These are phyloP conservation scores for Russula vinacea DNA, from an alignment of 768 basidiomycete genomes.

Conservation along the genomic window DNA sequence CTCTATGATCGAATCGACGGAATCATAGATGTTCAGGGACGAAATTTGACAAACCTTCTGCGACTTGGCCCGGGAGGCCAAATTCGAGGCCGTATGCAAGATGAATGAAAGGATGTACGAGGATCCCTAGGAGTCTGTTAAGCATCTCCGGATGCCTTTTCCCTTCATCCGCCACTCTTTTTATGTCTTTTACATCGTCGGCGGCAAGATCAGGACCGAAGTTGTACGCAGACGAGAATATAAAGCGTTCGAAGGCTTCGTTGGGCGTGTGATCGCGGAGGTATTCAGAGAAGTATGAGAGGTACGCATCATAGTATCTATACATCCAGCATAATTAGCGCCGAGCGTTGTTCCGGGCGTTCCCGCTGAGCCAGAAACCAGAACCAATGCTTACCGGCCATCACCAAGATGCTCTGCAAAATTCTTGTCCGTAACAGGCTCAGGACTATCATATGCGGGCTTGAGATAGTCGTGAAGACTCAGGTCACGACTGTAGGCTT, in stretches of 20 bases:
- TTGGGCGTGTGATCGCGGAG: slow-evolving; percentile 45
- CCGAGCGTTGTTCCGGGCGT: too few species aligned
- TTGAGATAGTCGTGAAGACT: slow-evolving; percentile 45
- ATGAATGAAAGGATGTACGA: slow-evolving; percentile 66
- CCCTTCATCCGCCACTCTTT: slow-evolving; percentile 24
- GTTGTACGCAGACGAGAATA: slow-evolving; percentile 56
- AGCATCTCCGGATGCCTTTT: slow-evolving; percentile 52
- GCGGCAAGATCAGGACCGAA: slow-evolving; percentile 34
- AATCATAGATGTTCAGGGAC: not conserved
- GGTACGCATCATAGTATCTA: slow-evolving; percentile 59
- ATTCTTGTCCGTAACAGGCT: slow-evolving; percentile 45
- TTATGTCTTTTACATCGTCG: slow-evolving; percentile 24
- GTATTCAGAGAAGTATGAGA: slow-evolving; percentile 50
- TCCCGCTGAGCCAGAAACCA: too few species aligned
- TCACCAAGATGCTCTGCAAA: slow-evolving; percentile 57
- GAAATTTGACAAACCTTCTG: slow-evolving; percentile 49
- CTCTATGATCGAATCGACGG: not conserved
- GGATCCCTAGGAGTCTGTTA: slow-evolving; percentile 50
- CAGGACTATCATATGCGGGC: slow-evolving; percentile 45
- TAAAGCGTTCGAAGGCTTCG: slow-evolving; percentile 53
- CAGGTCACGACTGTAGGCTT: slow-evolving; percentile 43
- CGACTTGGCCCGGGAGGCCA: slow-evolving; percentile 52
- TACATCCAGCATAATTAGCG: not conserved
- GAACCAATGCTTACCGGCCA: slow-evolving; percentile 42
- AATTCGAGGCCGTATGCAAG: slow-evolving; percentile 63